These are phyloP conservation scores for Sanguinoderma infundibulare DNA, from an alignment of 1,284 basidiomycete genomes.

Conservation along the genomic window DNA sequence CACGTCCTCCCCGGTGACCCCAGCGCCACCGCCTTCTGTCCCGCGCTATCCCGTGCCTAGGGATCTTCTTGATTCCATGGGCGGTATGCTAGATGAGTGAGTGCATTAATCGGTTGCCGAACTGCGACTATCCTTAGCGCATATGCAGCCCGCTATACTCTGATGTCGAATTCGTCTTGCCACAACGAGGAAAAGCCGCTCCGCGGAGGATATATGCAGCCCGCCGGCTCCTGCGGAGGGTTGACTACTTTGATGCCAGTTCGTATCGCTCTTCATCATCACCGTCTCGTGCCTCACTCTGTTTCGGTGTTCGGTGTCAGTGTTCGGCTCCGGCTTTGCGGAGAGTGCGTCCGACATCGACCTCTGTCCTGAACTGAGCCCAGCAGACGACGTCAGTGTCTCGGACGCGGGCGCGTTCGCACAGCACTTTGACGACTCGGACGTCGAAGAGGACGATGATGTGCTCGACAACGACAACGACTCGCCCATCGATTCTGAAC, in stretches of 20 bases:
- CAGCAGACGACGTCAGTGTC: conserved; percentile 33
- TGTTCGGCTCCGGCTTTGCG: conserved; percentile 73
- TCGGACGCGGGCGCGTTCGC: conserved; percentile 27
- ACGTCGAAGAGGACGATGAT: conserved; percentile 56
- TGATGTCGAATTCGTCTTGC: conserved; percentile 81
- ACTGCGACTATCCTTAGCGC: not conserved
- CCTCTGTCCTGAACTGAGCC: conserved; percentile 17
- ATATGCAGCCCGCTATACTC: conserved; percentile 64
- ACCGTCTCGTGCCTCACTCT: not conserved
- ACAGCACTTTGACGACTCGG: conserved; percentile 59
- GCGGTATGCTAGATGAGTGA: conserved; percentile 73
- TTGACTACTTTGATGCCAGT: conserved; percentile 81
- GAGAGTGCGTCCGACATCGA: conserved; percentile 47
- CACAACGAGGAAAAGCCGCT: conserved; percentile 47
- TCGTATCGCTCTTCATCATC: not conserved
- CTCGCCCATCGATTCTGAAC: not conserved
- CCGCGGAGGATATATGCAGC: conserved; percentile 66
- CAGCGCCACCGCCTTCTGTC: conserved; percentile 47
- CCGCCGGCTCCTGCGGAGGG: conserved; percentile 67
- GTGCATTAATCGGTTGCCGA: not conserved
- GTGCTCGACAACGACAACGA: conserved; percentile 17
- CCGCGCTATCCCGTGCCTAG: conserved; percentile 63
- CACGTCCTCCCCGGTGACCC: conserved; percentile 65
- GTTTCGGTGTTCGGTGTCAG: conserved; percentile 72
- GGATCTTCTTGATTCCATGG: conserved; percentile 69